Conservation (phyloP, 2,329 filamentous ascomycete species). For the Pseudomassariella vexata region DNA sequence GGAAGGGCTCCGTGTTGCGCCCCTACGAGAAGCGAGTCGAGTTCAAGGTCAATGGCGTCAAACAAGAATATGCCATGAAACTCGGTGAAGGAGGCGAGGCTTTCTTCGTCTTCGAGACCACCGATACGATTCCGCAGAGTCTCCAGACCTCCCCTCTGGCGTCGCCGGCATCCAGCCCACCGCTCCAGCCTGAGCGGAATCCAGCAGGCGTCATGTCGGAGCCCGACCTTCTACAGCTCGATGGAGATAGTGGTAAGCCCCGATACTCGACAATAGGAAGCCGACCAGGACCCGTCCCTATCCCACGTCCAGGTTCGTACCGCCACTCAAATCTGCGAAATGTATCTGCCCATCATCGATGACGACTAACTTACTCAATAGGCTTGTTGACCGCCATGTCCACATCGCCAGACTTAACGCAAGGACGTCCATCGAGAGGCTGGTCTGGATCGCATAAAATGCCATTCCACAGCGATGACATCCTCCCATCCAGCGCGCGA, state of each 20-base stretch:
- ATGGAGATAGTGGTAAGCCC: constrained; percentile 34
- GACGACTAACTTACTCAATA: too few species aligned
- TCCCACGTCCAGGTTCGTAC: constrained; percentile 11
- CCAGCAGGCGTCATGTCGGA: constrained; percentile 50
- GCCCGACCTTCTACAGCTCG: constrained; percentile 63
- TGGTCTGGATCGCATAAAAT: constrained; percentile 39
- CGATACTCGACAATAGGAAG: constrained; percentile 19
- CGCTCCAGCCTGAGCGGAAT: constrained; percentile 45
- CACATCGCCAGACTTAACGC: constrained; percentile 44
- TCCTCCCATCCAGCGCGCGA: constrained; percentile 43
- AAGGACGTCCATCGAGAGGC: constrained; percentile 44
- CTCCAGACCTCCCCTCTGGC: constrained; percentile 92
- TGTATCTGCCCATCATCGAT: too few species aligned
- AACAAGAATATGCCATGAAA: constrained; percentile 97
- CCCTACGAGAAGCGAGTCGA: constrained; percentile 99
- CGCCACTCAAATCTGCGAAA: constrained; percentile 6
- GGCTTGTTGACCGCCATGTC: constrained; percentile 47
- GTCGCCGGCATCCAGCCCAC: constrained; percentile 81
- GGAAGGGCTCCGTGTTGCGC: constrained; percentile 92
- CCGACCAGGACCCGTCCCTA: constrained; percentile 7
- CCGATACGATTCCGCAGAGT: constrained; percentile 83
- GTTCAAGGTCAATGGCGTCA: constrained; percentile 87
- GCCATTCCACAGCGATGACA: constrained; percentile 46
- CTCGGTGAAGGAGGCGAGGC: constrained; percentile 95
- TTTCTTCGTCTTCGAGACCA: constrained; percentile 98